These are phyloP conservation scores for Pulveroboletus sp. DNA, from an alignment of 768 basidiomycete species.

Conservation along the genomic window DNA sequence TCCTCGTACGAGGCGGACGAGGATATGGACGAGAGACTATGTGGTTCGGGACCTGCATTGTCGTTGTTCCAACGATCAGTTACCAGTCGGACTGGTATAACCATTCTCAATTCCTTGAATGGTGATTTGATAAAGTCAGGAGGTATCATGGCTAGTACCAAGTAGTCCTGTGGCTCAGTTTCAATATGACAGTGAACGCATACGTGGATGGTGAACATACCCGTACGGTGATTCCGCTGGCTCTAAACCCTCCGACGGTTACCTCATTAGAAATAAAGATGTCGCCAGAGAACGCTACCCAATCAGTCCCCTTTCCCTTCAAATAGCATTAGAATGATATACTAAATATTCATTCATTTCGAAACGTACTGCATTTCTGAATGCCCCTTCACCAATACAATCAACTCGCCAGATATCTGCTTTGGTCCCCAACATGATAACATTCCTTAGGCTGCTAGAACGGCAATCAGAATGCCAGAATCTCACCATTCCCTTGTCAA, in stretches of 20 bases:
- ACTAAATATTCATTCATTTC: neutral
- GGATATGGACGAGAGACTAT: constrained; percentile 12
- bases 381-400: constrained; percentile 59
- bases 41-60: constrained; percentile 21
- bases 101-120: constrained; percentile 56
- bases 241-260: constrained; percentile 59
- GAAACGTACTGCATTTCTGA: constrained; percentile 50
- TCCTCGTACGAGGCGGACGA: constrained; percentile 29
- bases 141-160: constrained; percentile 59
- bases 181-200: constrained; percentile 1
- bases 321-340: constrained; percentile 4
- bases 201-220: constrained; percentile 33
- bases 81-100: constrained; percentile 60
- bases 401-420: constrained; percentile 70
- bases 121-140: constrained; percentile 50
- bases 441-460: constrained; percentile 47
- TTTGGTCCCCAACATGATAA: constrained; percentile 47
- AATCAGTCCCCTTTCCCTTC: constrained; percentile 62
- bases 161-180: constrained; percentile 50
- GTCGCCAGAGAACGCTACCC: constrained; percentile 60
- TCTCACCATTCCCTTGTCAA: neutral
- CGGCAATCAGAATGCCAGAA: neutral
- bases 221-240: constrained; percentile 60
- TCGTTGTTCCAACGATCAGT: constrained; percentile 56
- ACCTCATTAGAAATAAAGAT: constrained; percentile 47